Evolutionary conservation across 2,329 filamentous ascomycete species (phyloP), one percentile per base, ranked within the genome.

Genomic region (Phyllosticta capitalensis): DNA sequence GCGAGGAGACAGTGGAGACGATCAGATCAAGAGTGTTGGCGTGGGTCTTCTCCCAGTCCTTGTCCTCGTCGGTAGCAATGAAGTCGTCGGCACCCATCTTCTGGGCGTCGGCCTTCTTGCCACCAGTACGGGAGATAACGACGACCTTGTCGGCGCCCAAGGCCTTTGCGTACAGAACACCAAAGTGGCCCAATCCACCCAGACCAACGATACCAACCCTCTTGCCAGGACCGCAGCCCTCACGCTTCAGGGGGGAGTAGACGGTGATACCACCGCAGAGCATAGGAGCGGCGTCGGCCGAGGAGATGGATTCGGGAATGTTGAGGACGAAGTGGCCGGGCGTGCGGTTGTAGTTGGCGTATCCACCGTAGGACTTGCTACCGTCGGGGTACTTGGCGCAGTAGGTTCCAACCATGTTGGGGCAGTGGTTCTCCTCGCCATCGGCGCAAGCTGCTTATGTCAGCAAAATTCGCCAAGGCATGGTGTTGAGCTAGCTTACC

Each of bases 201-300:
- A 92, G 77, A 5, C 88, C 88, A 10, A 90, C 76, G 57, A 92
- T 81, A 0, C 84, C 88, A 0, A 92, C 86, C 3, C 74, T 78
- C 71, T 87, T 89, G 3, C 88, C 88, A 0, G 86, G 85, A 0
- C 88, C 88, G 38, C 83, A 80, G 1, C 82, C 83, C 38, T 88
- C 83, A 24, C 85, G 80, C 55, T 80, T 80, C n/a, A 94, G 73
- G 0, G 89, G 89, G 4, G 81, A 81, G 68, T 82, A 94, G 0
- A 86, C 81, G 0, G 89, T 94, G 57, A 92, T 79, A 1, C 90
- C 89, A 1, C 84, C 89, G 68, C 89, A 92, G 26, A 92, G 78
- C 76, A 92, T 84, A 1, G 89, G 88, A 1, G 88, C 82, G 1
- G 81, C 82, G 59, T 79, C 75, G 9, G 76, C 77, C 21, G 74